These are phyloP conservation scores for Lablab purpureus DNA, from an alignment of 306 rosid species.

Conservation along the genomic window DNA sequence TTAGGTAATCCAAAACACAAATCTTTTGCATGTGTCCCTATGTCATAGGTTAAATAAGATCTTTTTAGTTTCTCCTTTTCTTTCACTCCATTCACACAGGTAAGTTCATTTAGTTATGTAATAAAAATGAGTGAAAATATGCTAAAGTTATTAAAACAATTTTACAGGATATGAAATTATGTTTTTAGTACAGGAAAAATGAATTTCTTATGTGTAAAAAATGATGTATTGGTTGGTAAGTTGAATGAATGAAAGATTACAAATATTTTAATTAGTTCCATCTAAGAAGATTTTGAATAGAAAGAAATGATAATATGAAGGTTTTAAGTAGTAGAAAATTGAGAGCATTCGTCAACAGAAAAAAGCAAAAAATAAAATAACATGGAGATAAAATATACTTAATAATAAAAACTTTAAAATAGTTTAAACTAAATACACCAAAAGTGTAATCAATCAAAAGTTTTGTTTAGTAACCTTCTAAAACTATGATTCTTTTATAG, in stretches of 20 bases:
- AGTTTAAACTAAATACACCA: background rate
- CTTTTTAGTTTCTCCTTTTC: background rate
- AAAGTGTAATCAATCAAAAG: background rate
- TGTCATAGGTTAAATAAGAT: background rate
- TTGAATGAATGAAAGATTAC: background rate
- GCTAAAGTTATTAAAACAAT: background rate
- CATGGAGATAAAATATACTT: background rate
- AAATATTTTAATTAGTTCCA: background rate
- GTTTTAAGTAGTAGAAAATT: background rate
- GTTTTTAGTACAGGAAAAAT: background rate
- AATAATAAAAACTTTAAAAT: background rate
- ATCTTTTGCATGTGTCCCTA: conserved; percentile 33
- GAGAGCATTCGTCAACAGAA: too few species aligned
- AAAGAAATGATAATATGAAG: background rate
- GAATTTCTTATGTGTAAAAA: background rate
- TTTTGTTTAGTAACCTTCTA: background rate
- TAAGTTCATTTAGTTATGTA: background rate
- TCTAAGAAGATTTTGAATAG: background rate
- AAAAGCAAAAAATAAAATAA: background rate
- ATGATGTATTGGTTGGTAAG: background rate
- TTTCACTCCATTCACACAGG: background rate
- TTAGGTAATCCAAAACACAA: conserved; percentile 18
- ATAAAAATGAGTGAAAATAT: background rate
- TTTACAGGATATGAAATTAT: background rate
- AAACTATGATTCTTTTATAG: background rate